These are phyloP conservation scores for Tolypocladium endophyticum DNA, from an alignment of 2,329 filamentous ascomycete genomes.

Conservation along the genomic window DNA sequence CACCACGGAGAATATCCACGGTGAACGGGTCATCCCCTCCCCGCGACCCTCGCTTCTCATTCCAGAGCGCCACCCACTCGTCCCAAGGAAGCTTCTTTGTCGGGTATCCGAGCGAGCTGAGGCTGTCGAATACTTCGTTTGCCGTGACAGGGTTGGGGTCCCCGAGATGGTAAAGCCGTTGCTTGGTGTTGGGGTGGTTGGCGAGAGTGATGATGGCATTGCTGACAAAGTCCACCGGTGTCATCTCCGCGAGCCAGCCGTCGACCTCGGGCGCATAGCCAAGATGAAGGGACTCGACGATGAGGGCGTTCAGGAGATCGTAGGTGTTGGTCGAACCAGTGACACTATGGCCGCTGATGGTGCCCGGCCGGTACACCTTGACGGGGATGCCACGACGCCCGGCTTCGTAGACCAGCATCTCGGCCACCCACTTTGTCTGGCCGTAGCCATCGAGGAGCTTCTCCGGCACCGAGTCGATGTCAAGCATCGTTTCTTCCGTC, in stretches of 20 bases:
- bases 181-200: slow-evolving; percentile 49
- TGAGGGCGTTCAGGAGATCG: slow-evolving; percentile 64
- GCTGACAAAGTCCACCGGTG: slow-evolving; percentile 72
- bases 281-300: slow-evolving; percentile 67
- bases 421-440: slow-evolving; percentile 74
- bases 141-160: slow-evolving; percentile 62
- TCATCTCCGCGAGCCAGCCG: slow-evolving; percentile 75
- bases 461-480: slow-evolving; percentile 56
- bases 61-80: slow-evolving; percentile 67
- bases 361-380: slow-evolving; percentile 62
- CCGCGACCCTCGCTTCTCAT: slow-evolving; percentile 55
- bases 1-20: slow-evolving; percentile 67
- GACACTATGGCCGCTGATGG: slow-evolving; percentile 66
- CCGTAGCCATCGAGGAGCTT: slow-evolving; percentile 65
- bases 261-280: slow-evolving; percentile 60
- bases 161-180: slow-evolving; percentile 63
- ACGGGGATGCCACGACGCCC: slow-evolving; percentile 58
- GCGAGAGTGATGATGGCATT: slow-evolving; percentile 61
- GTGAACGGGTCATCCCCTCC: slow-evolving; percentile 65
- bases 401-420: slow-evolving; percentile 63
- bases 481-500: slow-evolving; percentile 58
- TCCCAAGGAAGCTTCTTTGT: slow-evolving; percentile 58
- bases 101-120: slow-evolving; percentile 58
- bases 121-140: slow-evolving; percentile 50
- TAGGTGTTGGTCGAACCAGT: slow-evolving; percentile 69